Conservation (phyloP, 1,284 basidiomycete genomes). For the Afroboletus lepidellus region DNA sequence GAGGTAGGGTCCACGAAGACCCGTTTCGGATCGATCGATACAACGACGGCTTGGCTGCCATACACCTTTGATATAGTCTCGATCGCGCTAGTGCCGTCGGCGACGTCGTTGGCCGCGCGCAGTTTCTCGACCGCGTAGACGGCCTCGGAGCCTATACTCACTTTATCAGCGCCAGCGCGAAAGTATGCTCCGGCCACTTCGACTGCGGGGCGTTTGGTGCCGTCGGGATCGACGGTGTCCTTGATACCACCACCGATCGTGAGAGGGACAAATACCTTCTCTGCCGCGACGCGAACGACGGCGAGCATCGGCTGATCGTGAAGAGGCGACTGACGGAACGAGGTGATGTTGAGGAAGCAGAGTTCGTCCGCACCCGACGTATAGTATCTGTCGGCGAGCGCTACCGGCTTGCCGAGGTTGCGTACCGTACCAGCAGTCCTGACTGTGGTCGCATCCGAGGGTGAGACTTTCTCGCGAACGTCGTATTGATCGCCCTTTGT, state of each 20-base stretch:
- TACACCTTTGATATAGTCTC: slow-evolving; percentile 91
- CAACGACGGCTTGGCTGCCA: slow-evolving; percentile 97
- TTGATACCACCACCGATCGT: slow-evolving; percentile 99
- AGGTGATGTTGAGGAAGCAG: slow-evolving; percentile 98
- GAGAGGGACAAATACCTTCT: slow-evolving; percentile 94
- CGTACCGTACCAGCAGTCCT: slow-evolving; percentile 78
- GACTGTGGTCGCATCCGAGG: slow-evolving; percentile 32
- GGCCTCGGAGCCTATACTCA: slow-evolving; percentile 94
- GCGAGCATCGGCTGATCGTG: slow-evolving; percentile 98
- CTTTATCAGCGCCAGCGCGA: slow-evolving; percentile 97
- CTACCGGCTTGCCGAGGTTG: slow-evolving; percentile 97
- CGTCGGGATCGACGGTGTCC: slow-evolving; percentile 94
- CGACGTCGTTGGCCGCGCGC: slow-evolving; percentile 48
- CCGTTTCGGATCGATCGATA: slow-evolving; percentile 93
- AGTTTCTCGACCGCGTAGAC: slow-evolving; percentile 91
- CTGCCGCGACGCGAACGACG: slow-evolving; percentile 88
- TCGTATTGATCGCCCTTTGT: slow-evolving; percentile 99
- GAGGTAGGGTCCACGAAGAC: slow-evolving; percentile 75
- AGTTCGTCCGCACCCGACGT: slow-evolving; percentile 92
- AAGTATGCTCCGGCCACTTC: slow-evolving; percentile 98
- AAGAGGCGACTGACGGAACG: slow-evolving; percentile 94
- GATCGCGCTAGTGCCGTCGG: slow-evolving; percentile 83
- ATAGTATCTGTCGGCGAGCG: slow-evolving; percentile 88
- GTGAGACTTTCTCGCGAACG: slow-evolving; percentile 77
- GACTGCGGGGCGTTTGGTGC: slow-evolving; percentile 80